phyloP scores from a whole-genome alignment of 2,329 filamentous ascomycete genomes.

The Colletotrichum godetiae region DNA sequence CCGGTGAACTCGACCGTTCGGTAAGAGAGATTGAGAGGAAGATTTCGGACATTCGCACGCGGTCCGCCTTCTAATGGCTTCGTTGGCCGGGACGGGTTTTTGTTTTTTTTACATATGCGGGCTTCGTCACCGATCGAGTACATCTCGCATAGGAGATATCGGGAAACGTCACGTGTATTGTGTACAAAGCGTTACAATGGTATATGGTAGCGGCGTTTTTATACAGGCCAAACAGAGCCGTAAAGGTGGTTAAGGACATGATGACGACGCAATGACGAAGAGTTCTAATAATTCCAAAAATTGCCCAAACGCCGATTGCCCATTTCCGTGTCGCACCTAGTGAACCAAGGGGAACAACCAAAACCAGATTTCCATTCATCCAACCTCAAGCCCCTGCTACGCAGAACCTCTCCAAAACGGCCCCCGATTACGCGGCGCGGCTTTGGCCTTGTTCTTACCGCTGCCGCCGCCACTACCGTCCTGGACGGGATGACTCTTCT shows the following conservation, averaged over 20 bases:
- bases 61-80: slow-evolving; percentile 64
- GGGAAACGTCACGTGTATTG: slow-evolving; percentile 10
- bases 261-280: slow-evolving; percentile 36
- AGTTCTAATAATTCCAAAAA: slow-evolving; percentile 29
- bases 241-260: slow-evolving; percentile 30
- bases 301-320: slow-evolving; percentile 3
- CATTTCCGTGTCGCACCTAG: neutral
- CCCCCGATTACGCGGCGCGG: slow-evolving; percentile 38
- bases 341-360: neutral
- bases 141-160: neutral
- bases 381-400: neutral
- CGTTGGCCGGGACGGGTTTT: neutral
- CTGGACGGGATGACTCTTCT: slow-evolving; percentile 72
- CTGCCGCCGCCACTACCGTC: slow-evolving; percentile 35
- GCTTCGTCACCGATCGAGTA: neutral
- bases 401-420: slow-evolving; percentile 46
- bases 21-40: slow-evolving; percentile 96
- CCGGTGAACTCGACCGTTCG: slow-evolving; percentile 89
- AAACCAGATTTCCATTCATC: neutral
- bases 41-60: slow-evolving; percentile 77
- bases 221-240: slow-evolving; percentile 31
- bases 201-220: slow-evolving; percentile 31
- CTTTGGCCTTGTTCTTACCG: slow-evolving; percentile 43
- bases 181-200: slow-evolving; percentile 28
- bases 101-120: neutral